phyloP scores from a whole-genome alignment of 768 basidiomycete genomes.

The Aureoboletus auriporus region DNA sequence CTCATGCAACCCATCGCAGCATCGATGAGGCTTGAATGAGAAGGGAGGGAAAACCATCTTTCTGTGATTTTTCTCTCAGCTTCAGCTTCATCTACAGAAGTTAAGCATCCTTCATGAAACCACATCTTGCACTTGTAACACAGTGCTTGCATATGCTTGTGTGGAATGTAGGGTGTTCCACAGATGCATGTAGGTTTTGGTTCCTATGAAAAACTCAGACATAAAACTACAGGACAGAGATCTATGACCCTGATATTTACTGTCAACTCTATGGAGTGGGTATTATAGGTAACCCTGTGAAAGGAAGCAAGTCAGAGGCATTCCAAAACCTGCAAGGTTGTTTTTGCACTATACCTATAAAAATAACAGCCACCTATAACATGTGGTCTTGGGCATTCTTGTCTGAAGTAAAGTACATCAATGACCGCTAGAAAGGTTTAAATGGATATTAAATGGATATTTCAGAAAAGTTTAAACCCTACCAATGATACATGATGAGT shows the following conservation, averaged over 20 bases:
- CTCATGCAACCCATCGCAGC: conserved; percentile 1
- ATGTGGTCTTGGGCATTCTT: background rate
- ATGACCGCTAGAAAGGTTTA: background rate
- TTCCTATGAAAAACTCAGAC: background rate
- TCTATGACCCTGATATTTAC: background rate
- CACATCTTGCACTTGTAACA: background rate
- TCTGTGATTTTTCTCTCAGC: background rate
- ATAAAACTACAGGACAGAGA: background rate
- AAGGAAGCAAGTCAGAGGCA: background rate
- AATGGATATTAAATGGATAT: background rate
- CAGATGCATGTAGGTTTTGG: background rate
- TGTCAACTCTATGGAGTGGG: too few species aligned
- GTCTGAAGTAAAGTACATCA: background rate
- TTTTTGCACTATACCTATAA: background rate
- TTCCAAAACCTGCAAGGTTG: too few species aligned
- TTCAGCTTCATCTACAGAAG: background rate
- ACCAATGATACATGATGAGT: background rate
- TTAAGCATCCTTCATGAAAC: background rate
- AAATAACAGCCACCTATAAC: background rate
- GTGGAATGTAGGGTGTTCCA: background rate
- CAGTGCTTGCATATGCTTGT: background rate
- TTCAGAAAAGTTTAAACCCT: background rate
- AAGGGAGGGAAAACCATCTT: background rate
- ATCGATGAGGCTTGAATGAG: background rate
- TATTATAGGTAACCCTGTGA: background rate